Evolutionary conservation across 2,329 filamentous ascomycete genomes (phyloP).

Genomic region (Cercospora zeae-maydis): DNA sequence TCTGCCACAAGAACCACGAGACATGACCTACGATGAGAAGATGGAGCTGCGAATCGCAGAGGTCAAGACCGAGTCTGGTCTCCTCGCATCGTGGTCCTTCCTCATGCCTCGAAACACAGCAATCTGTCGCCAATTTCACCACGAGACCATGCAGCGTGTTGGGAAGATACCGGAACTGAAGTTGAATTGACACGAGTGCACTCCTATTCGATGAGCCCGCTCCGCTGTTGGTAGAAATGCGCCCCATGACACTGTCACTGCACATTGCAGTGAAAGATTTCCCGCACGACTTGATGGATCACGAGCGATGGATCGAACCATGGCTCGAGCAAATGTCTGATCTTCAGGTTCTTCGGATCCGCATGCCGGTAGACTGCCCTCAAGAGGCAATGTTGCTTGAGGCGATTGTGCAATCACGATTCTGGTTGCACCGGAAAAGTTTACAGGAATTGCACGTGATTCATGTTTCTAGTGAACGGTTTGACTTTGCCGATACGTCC

Average conservation of each 20-base stretch:
- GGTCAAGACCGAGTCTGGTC: neutral
- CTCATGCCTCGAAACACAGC: neutral
- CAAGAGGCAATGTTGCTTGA: neutral
- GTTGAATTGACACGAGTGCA: neutral
- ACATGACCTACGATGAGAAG: neutral
- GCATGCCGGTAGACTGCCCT: neutral
- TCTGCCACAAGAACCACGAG: neutral
- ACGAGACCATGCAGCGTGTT: neutral
- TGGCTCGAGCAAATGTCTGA: neutral
- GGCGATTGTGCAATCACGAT: neutral
- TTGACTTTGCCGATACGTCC: neutral
- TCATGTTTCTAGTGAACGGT: neutral
- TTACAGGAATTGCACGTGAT: neutral
- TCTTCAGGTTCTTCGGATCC: neutral
- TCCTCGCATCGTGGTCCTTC: neutral
- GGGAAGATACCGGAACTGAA: neutral
- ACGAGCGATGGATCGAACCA: neutral
- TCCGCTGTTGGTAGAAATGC: neutral
- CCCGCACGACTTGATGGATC: neutral
- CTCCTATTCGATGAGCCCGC: neutral
- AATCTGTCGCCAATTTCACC: neutral
- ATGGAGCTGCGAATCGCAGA: neutral
- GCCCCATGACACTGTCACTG: neutral
- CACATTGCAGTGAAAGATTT: neutral
- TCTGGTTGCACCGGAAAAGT: neutral